phyloP scores from a whole-genome alignment of 768 basidiomycete species.

The Termitomyces sp. region DNA sequence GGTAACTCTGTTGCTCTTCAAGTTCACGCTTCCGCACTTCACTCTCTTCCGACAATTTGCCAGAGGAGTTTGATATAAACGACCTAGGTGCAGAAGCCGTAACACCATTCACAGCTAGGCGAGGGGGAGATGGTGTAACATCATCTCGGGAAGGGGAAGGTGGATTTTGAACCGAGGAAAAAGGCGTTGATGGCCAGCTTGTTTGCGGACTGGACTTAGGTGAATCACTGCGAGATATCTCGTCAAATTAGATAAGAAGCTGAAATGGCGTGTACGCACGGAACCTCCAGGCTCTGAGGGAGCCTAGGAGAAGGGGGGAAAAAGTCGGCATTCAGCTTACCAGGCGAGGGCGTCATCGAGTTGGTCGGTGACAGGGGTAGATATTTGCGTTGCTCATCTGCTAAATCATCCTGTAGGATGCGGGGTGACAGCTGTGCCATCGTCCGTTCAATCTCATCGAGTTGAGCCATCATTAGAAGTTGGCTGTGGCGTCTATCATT shows the following conservation, averaged over 20 bases:
- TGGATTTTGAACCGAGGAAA: constrained; percentile 28
- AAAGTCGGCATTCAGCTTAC: constrained; percentile 21
- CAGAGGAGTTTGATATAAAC: constrained; percentile 26
- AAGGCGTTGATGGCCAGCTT: constrained; percentile 39
- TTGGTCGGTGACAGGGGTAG: constrained; percentile 28
- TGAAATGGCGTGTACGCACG: constrained; percentile 18
- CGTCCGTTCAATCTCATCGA: constrained; percentile 78
- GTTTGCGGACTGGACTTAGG: constrained; percentile 12
- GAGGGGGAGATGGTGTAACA: constrained; percentile 49
- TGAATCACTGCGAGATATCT: constrained; percentile 11
- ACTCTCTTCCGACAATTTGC: constrained; percentile 36
- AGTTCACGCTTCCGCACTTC: constrained; percentile 44
- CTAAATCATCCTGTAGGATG: constrained; percentile 34
- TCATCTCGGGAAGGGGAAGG: constrained; percentile 19
- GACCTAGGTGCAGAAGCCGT: constrained; percentile 54
- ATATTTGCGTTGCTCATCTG: constrained; percentile 28
- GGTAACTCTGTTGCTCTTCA: constrained; percentile 50
- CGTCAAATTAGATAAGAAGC: background rate
- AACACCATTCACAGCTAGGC: constrained; percentile 63
- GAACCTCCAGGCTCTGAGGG: constrained; percentile 22
- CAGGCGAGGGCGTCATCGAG: constrained; percentile 23
- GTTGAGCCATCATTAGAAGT: constrained; percentile 63
- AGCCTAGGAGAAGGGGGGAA: constrained; percentile 34
- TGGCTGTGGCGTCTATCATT: constrained; percentile 74
- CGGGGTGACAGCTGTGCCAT: constrained; percentile 67